Percentiles rank a stretch among this genome's conserved stretches.
Conservation (phyloP, 2,329 filamentous ascomycete species). For the Fusarium robinianum region DNA sequence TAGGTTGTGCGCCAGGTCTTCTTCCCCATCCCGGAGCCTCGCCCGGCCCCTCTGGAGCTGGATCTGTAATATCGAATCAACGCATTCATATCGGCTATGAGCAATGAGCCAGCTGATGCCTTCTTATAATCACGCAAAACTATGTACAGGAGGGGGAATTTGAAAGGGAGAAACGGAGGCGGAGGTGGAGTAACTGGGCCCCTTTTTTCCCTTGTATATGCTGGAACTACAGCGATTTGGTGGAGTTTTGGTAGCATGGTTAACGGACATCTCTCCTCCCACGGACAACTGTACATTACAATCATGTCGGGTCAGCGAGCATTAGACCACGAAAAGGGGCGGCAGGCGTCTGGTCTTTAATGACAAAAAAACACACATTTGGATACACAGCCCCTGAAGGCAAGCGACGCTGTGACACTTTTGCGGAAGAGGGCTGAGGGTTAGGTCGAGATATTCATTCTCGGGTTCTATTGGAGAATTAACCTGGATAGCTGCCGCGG, state of each 20-base stretch:
- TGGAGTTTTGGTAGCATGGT: constrained; percentile 44
- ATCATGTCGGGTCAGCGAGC: constrained; percentile 48
- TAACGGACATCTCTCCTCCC: constrained; percentile 59
- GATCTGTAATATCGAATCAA: constrained; percentile 38
- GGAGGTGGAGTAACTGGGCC: constrained; percentile 23
- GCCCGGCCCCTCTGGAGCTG: constrained; percentile 36
- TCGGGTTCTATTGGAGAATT: too few relatives aligned
- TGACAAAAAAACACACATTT: constrained; percentile 30
- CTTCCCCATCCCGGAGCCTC: constrained; percentile 46
- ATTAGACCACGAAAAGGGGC: constrained; percentile 50
- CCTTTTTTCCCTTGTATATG: constrained; percentile 38
- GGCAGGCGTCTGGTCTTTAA: constrained; percentile 43
- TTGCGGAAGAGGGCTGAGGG: not conserved
- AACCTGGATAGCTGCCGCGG: not conserved
- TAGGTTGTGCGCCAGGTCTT: constrained; percentile 49
- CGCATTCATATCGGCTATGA: constrained; percentile 20
- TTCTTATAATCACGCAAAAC: constrained; percentile 29
- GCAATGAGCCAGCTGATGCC: constrained; percentile 20
- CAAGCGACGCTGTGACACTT: too few relatives aligned
- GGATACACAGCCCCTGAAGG: too few relatives aligned
- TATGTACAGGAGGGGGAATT: constrained; percentile 7
- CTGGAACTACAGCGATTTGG: constrained; percentile 37
- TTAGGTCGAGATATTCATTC: not conserved
- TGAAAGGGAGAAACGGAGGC: constrained; percentile 15
- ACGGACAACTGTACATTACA: constrained; percentile 57